Evolutionary conservation across 1,284 basidiomycete species (phyloP), one percentile per base, ranked within the genome.

Genomic region (Cryptococcus sp.): DNA sequence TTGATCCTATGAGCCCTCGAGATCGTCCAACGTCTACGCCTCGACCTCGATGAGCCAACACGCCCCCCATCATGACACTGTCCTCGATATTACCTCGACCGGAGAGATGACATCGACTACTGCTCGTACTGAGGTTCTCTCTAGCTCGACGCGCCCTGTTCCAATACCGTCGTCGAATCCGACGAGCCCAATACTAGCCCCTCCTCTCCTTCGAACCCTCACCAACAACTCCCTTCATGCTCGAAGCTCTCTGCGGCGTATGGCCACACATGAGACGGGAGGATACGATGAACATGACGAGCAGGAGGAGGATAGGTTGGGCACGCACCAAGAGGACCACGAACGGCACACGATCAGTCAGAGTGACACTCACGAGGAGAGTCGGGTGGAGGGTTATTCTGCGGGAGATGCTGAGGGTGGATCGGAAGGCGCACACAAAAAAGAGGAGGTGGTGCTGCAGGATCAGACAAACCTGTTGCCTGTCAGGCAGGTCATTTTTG

Each of bases 401-500:
- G n/a, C n/a, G n/a, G 28, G 28, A 14, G 28, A 31, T 31, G 7
- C 28, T 14, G 28, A 18, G 10, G 42, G 18, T n/a, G 32, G 22
- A 24, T 26, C 16, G 9, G 43, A 21, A 10, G 23, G 22, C 7
- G 21, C 23, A 16, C 38, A 38, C 48, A 16, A 45, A 21, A 60
- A 58, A 53, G 71, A 73, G 54, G 57, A 68, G 43, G 43, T 57
- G 25, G 55, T 58, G 24, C 72, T 87, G 41, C 82, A 81, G 5
- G 86, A 87, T 71, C 85, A 87, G 68, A 87, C 85, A 14, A 86
- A 86, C 60, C 76, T 86, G 19, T 76, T 87, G 4, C 86, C 85
- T 0, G 79, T 80, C 63, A 78, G 75, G 53, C 83, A 82, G 60
- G 76, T 86, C 34, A 68, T 85, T 16, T 73, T 80, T 10, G 78